A percentile compares a stretch with the other conserved stretches of the same genome.
Conservation (phyloP, 2,329 filamentous ascomycete genomes). For the Exophiala sp. region DNA sequence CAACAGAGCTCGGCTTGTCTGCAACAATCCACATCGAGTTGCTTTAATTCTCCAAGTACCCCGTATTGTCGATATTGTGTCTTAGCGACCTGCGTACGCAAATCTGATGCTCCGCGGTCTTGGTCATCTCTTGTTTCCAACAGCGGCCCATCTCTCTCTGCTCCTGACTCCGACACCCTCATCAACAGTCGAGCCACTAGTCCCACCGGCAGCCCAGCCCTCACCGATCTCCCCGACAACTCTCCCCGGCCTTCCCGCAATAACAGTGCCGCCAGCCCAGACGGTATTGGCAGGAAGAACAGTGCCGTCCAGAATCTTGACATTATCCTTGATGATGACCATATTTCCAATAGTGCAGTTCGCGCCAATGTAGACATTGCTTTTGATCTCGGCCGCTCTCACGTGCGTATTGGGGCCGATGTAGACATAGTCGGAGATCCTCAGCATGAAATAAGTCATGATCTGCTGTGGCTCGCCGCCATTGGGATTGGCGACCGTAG, state of each 20-base stretch:
- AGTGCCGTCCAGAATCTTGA: constrained; percentile 75
- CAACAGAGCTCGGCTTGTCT: too few species aligned
- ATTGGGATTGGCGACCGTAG: constrained; percentile 54
- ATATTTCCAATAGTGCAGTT: constrained; percentile 76
- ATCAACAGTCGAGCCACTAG: constrained; percentile 22
- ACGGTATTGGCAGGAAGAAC: constrained; percentile 85
- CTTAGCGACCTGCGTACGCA: too few species aligned
- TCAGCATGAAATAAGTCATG: constrained; percentile 79
- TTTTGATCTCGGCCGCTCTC: constrained; percentile 75
- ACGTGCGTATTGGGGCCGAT: constrained; percentile 69
- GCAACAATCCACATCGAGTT: too few species aligned
- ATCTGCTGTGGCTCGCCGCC: constrained; percentile 27
- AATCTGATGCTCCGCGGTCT: neutral
- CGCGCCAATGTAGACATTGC: constrained; percentile 77
- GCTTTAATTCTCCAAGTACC: too few species aligned
- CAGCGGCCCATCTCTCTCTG: constrained; percentile 27
- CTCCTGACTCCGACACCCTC: constrained; percentile 26
- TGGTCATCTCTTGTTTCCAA: constrained; percentile 27
- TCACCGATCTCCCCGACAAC: constrained; percentile 69
- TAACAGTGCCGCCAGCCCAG: constrained; percentile 83
- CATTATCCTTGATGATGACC: constrained; percentile 88
- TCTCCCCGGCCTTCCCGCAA: constrained; percentile 74
- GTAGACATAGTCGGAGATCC: constrained; percentile 92
- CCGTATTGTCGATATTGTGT: too few species aligned
- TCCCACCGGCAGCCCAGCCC: constrained; percentile 37